Base-by-base conservation (phyloP, 345 rosid genomes). In the Murraya paniculata region DNA sequence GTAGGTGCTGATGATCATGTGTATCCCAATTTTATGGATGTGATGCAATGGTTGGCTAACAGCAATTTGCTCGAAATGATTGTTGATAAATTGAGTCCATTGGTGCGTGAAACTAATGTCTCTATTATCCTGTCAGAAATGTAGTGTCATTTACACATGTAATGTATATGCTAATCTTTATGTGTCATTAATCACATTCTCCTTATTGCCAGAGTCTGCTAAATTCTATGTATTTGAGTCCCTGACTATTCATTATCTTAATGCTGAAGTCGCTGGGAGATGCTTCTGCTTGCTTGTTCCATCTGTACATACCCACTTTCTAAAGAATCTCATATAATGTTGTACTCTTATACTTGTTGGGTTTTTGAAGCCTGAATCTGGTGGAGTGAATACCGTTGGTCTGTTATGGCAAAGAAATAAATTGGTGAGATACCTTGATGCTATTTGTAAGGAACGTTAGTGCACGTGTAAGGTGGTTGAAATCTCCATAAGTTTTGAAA, bases 41-140 rank as follows among this genome's bases (percentile, higher is more conserved):
- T 97, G 85, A 97, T 97, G 98, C 98, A 97, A 81, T 97, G 99
- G 98, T 78, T 97, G 85, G 96, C 97, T 75, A 96, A 91, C 74
- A 90, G 91, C 89, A 86, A 91, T 85, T 82, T 93, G 88, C 87
- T 97, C 48, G 98, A 94, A 84, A 94, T 97, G 97, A 92, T 97
- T 62, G 97, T 93, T 72, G 97, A 97, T 85, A 94, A 97, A 87
- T 85, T 97, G 83, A 89, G 81, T 84, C 96, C 97, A 78, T 86
- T 88, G 76, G 99, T 97, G 87, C 87, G 98, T 87, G 74, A 22
- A 64, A 27, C 33, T 66, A 22, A 67, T n/a, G 28, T 61, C 71
- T 21, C 27, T 30, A 58, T 57, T 71, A 28, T 59, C 53, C n/a
- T 77, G 4, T 25, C n/a, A 3, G 48, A 35, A 55, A 7, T 45